Base-by-base conservation (phyloP, 208 protist species). In the Kentomonas sorsogonicus region DNA sequence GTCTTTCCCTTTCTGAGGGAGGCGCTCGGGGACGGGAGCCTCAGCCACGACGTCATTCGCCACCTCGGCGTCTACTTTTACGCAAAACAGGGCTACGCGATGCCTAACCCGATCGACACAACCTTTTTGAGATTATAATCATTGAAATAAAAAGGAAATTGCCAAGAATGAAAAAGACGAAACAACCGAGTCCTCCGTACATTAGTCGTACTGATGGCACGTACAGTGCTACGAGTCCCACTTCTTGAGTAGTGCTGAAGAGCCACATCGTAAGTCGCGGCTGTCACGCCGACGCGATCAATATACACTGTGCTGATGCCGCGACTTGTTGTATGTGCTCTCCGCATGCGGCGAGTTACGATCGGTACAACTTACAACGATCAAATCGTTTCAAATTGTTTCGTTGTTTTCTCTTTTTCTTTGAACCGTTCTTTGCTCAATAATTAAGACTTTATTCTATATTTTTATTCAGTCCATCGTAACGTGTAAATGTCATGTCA, bases 1-100 rank as follows among this genome's bases (percentile, higher is more conserved):
- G 83, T 91, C 4, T 92, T 86, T 53, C 79, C 79, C 0, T 92
- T 87, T 48, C 71, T 94, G 33, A 53, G 66, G 0, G 69, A 85
- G 41, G 55, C 80, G 2, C 71, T 90, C 16, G 67, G 75, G 4
- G 58, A 72, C 18, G 69, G 64, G 45, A 67, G 74, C 2, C 27
- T 62, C 20, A 40, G 65, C 40, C 83, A 92, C 55, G 61, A 70
- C 60, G 54, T 81, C 23, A 74, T 94, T 53, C 76, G 84, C 9
- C 84, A 92, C 63, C 65, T 94, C 1, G 83, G 77, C 5, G 18
- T 71, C 15, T 84, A 92, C 66, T 60, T 87, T 26, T 71, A 74
- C 20, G 63, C 61, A 6, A 57, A 44, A 34, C 86, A 76, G 51
- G 66, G 58, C 15, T 36, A 51, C 15, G 58, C 77, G 40, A 79